These are phyloP conservation scores for Diplodia scrobiculata DNA, from an alignment of 2,329 filamentous ascomycete species.

Conservation along the genomic window DNA sequence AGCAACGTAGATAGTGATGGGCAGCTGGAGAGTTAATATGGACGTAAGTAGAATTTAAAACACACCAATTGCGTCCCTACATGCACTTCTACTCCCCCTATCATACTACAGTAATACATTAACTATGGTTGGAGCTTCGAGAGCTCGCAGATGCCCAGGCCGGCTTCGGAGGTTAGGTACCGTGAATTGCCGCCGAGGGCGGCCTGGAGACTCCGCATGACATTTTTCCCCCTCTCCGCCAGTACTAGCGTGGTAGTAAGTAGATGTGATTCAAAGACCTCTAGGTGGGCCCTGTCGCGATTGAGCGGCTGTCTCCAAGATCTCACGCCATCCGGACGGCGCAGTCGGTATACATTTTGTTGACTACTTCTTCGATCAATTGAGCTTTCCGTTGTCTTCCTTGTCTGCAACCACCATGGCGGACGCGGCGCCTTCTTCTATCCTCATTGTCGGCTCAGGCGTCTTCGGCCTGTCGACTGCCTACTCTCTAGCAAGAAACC, in stretches of 20 bases:
- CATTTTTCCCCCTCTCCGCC: too few species aligned
- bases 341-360: neutral
- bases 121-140: neutral
- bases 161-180: conserved; percentile 12
- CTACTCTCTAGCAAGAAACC: conserved; percentile 66
- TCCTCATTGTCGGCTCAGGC: conserved; percentile 56
- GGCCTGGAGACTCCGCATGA: neutral
- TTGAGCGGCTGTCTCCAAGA: neutral
- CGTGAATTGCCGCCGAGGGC: conserved; percentile 2
- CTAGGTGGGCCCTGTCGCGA: neutral
- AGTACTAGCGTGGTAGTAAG: too few species aligned
- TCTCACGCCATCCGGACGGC: conserved; percentile 17
- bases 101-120: too few species aligned
- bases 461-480: conserved; percentile 67
- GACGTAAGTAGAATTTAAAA: too few species aligned
- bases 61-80: too few species aligned
- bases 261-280: neutral
- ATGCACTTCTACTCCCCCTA: too few species aligned
- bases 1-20: too few species aligned
- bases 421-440: conserved; percentile 44
- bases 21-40: too few species aligned
- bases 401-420: conserved; percentile 13
- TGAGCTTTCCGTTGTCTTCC: conserved; percentile 1
- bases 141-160: neutral
- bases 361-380: conserved; percentile 13